Conservation (phyloP, 1,139 yeast species). For the Sugiyamaella japonica region DNA sequence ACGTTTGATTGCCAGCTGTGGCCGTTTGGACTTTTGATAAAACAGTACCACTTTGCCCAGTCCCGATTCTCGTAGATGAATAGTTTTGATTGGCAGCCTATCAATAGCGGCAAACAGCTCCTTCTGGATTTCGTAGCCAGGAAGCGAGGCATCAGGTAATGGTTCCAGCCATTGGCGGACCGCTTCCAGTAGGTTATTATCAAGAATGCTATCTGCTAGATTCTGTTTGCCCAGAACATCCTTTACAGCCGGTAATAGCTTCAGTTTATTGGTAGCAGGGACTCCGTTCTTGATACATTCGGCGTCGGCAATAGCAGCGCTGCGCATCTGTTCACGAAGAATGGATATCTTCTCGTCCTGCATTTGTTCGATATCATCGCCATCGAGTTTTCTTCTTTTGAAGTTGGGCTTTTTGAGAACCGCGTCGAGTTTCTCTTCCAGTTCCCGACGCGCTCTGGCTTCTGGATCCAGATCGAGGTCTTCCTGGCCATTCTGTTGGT, state of each 20-base stretch:
- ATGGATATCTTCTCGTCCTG: conserved; percentile 87
- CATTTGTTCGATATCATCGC: conserved; percentile 90
- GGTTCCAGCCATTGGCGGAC: conserved; percentile 98
- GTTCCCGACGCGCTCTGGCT: conserved; percentile 64
- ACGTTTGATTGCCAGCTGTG: conserved; percentile 82
- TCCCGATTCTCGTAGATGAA: conserved; percentile 91
- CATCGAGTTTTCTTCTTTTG: conserved; percentile 60
- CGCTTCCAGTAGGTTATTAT: conserved; percentile 89
- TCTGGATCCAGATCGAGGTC: conserved; percentile 43
- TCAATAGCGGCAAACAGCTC: conserved; percentile 74
- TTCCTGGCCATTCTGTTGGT: conserved; percentile 35
- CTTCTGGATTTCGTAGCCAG: conserved; percentile 94
- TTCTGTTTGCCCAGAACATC: conserved; percentile 77
- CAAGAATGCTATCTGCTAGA: conserved; percentile 85
- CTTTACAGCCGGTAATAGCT: conserved; percentile 75
- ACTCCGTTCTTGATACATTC: conserved; percentile 65
- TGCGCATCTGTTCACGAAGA: conserved; percentile 86
- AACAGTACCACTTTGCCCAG: conserved; percentile 93
- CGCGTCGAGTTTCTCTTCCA: conserved; percentile 78
- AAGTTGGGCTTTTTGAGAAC: conserved; percentile 59
- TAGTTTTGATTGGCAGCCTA: conserved; percentile 87
- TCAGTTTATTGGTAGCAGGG: conserved; percentile 86
- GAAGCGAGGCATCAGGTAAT: conserved; percentile 94
- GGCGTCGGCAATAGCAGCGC: conserved; percentile 88
- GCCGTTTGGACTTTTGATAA: conserved; percentile 86